Evolutionary conservation across 2,329 filamentous ascomycete genomes (phyloP).

Genomic region (Diaporthe sp.): DNA sequence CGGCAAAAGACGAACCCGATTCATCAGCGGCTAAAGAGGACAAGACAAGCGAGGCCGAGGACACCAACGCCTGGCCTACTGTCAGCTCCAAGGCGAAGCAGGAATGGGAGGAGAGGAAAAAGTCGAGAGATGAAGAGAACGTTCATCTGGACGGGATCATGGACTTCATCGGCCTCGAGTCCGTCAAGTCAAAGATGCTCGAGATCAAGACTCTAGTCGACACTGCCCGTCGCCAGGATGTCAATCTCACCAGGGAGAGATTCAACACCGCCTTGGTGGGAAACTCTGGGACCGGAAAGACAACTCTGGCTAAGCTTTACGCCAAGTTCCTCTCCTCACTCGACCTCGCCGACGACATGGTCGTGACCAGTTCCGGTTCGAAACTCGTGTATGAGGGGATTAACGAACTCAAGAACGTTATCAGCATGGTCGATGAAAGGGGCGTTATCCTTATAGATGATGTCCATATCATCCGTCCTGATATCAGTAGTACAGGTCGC

Average conservation of each 20-base stretch:
- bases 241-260: slow-evolving; percentile 10
- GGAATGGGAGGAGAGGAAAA: slow-evolving; percentile 18
- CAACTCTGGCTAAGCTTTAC: slow-evolving; percentile 78
- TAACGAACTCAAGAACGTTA: slow-evolving; percentile 62
- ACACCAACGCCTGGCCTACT: slow-evolving; percentile 17
- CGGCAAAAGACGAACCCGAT: background rate
- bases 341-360: background rate
- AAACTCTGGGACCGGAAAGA: slow-evolving; percentile 80
- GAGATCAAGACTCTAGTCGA: slow-evolving; percentile 27
- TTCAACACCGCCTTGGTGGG: slow-evolving; percentile 78
- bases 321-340: slow-evolving; percentile 43
- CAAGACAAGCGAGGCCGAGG: background rate
- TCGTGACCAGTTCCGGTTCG: slow-evolving; percentile 62
- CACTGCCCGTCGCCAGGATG: slow-evolving; percentile 18
- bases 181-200: slow-evolving; percentile 22
- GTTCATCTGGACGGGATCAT: slow-evolving; percentile 5
- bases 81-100: slow-evolving; percentile 17
- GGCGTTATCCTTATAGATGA: slow-evolving; percentile 83
- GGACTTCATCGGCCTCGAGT: slow-evolving; percentile 23
- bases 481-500: slow-evolving; percentile 65
- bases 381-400: slow-evolving; percentile 72
- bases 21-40: background rate
- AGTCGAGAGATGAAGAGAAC: slow-evolving; percentile 2
- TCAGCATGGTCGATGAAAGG: slow-evolving; percentile 67
- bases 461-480: slow-evolving; percentile 76